Evolutionary conservation across 108 stramenopile species (phyloP).

Genomic region (Mediolabrus comicus): DNA sequence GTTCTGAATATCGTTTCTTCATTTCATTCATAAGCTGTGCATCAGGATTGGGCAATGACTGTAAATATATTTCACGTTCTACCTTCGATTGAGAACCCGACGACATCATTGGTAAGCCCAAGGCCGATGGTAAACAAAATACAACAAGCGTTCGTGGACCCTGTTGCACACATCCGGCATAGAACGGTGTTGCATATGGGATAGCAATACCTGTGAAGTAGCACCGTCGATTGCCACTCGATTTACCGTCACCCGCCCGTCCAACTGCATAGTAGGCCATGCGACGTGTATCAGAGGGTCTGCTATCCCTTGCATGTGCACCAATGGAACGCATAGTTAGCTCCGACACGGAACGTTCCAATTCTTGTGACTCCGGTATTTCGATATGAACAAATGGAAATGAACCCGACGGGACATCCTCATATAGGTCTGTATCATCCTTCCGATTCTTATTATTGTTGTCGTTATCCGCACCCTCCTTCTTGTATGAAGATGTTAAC

Average conservation of each 20-base stretch:
- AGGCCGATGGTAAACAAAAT: constrained; percentile 78
- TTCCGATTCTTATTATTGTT: background rate
- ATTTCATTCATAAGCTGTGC: constrained; percentile 60
- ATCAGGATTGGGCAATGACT: constrained; percentile 53
- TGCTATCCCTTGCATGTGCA: constrained; percentile 13
- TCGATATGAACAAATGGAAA: background rate
- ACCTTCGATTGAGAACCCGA: constrained; percentile 6
- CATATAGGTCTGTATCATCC: constrained; percentile 3
- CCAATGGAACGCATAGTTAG: constrained; percentile 78
- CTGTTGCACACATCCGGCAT: constrained; percentile 82
- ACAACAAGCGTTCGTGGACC: constrained; percentile 84
- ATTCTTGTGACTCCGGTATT: constrained; percentile 2
- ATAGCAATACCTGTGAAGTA: constrained; percentile 82
- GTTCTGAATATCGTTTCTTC: constrained; percentile 56
- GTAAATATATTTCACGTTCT: constrained; percentile 25
- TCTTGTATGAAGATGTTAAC: background rate
- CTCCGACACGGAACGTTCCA: constrained; percentile 70
- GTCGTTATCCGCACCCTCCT: background rate
- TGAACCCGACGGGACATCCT: background rate
- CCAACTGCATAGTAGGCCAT: constrained; percentile 92
- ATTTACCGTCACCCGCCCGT: constrained; percentile 42
- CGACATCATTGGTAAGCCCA: constrained; percentile 54
- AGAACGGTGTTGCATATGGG: constrained; percentile 68
- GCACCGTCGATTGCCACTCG: constrained; percentile 77
- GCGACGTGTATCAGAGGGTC: constrained; percentile 54